Percentiles rank a stretch among this genome's conserved stretches.
Evolutionary conservation across 2,329 filamentous ascomycete genomes (phyloP).

Genomic region (Clarireedia monteithiana): DNA sequence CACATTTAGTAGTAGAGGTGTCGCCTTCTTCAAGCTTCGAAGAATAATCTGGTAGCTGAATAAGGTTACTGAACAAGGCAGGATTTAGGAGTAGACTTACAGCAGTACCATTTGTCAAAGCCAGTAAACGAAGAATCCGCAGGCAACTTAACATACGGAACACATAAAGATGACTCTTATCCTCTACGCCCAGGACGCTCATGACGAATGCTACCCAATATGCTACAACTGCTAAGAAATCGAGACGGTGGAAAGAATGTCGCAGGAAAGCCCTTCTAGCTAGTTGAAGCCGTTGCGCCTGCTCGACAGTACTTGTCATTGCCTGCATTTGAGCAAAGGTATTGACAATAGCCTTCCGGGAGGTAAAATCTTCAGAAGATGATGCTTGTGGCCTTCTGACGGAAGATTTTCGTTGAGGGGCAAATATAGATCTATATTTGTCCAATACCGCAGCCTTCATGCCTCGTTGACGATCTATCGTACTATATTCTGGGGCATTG

Average conservation of each 20-base stretch:
- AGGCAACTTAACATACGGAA: conserved; percentile 97
- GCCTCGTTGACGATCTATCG: conserved; percentile 71
- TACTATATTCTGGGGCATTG: conserved; percentile 88
- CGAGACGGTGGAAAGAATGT: conserved; percentile 91
- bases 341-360: conserved; percentile 21
- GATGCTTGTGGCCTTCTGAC: conserved; percentile 17
- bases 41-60: conserved; percentile 63
- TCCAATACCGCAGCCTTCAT: conserved; percentile 66
- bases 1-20: conserved; percentile 83
- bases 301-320: conserved; percentile 52
- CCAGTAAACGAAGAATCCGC: conserved; percentile 82
- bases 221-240: conserved; percentile 89
- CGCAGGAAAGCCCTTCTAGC: conserved; percentile 87
- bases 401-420: conserved; percentile 59
- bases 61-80: background rate
- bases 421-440: conserved; percentile 72
- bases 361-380: conserved; percentile 13
- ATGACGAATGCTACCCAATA: conserved; percentile 89
- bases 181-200: conserved; percentile 61
- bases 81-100: conserved; percentile 41
- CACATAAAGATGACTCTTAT: conserved; percentile 66
- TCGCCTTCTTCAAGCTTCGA: conserved; percentile 89
- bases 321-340: conserved; percentile 48
- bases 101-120: conserved; percentile 86
- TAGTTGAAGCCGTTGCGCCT: conserved; percentile 77